A percentile compares a stretch with the other conserved stretches of the same genome.
phyloP scores from a whole-genome alignment of 805 yeast species.

The Pichia pseudocactophila region DNA sequence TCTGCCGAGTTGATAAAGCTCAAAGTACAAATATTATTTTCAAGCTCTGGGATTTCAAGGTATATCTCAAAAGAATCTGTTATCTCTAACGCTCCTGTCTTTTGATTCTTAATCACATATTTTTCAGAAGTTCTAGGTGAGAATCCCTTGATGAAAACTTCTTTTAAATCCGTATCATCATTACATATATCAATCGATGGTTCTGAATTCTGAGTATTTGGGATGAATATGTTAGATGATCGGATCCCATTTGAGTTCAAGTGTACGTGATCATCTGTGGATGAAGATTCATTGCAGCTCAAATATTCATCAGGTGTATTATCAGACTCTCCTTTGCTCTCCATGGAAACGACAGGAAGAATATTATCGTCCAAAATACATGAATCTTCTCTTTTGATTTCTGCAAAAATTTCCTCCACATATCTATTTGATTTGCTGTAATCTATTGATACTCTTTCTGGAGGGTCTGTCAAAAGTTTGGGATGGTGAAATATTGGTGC shows the following conservation, averaged over 20 bases:
- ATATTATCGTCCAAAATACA: too few relatives aligned
- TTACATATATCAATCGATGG: background rate
- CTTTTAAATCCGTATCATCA: background rate
- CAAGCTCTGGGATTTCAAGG: constrained; percentile 1
- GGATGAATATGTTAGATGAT: background rate
- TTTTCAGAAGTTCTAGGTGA: constrained; percentile 8
- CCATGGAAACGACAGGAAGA: too few relatives aligned
- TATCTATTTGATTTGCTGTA: too few relatives aligned
- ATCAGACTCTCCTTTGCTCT: too few relatives aligned
- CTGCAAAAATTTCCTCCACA: too few relatives aligned
- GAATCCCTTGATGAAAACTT: constrained; percentile 6
- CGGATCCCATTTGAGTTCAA: too few relatives aligned
- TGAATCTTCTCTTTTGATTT: too few relatives aligned
- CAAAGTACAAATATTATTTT: constrained; percentile 2
- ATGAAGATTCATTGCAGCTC: background rate
- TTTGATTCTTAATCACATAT: constrained; percentile 1
- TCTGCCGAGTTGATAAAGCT: constrained; percentile 2
- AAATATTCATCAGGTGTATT: too few relatives aligned
- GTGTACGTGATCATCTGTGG: background rate
- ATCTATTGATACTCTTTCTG: too few relatives aligned
- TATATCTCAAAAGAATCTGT: constrained; percentile 11
- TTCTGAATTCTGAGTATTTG: background rate
- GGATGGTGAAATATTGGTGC: too few relatives aligned
- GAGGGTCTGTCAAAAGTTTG: too few relatives aligned
- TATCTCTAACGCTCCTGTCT: constrained; percentile 3